Base-by-base conservation (phyloP, 768 basidiomycete species). In the Tubosaeta sp. region DNA sequence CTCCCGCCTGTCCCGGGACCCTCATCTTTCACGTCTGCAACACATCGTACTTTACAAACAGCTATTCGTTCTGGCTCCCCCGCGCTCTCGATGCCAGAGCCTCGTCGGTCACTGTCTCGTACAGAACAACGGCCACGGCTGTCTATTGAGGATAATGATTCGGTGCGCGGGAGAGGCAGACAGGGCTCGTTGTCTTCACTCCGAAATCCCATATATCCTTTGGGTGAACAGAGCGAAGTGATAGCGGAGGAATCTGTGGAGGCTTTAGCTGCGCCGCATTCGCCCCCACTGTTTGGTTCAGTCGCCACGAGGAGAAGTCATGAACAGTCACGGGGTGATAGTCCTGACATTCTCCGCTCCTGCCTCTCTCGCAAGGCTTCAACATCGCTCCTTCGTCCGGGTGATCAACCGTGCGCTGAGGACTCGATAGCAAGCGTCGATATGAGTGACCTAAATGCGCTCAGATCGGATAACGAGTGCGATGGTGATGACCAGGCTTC, bases 1-100 rank as follows among this genome's bases (percentile, higher is more conserved):
- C 76, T 87, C 4, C 86, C 86, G 0, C 84, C 86, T 4, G 58
- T 87, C 2, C 86, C 86, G 0, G 84, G 81, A 2, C 81, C 81
- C 0, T 82, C 82, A 2, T 73, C 80, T 17, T 74, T 82, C 72
- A 34, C 70, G 3, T 22, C 22, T 72, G 17, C 72, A 77, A 37
- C 73, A 68, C 71, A 73, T 14, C 69, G 72, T 41, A 64, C 67
- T 8, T 55, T 65, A 14, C 64, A 66, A 38, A 63, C 64, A 1
- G 42, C 14, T 14, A 26, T 53, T 27, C 53, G 60, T 14, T 56
- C 65, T 33, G 57, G 46, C 2, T 68, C 67, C 25, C 66, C 62
- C 10, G 55, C 59, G 3, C 49, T 58, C 38, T 67, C 69, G 33
- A 45, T 50, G 35, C 17, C 46, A 0, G 65, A 59, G 31, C 54